Conservation (phyloP, 176 grass and related monocot genomes). For the Juncus inflexus region DNA sequence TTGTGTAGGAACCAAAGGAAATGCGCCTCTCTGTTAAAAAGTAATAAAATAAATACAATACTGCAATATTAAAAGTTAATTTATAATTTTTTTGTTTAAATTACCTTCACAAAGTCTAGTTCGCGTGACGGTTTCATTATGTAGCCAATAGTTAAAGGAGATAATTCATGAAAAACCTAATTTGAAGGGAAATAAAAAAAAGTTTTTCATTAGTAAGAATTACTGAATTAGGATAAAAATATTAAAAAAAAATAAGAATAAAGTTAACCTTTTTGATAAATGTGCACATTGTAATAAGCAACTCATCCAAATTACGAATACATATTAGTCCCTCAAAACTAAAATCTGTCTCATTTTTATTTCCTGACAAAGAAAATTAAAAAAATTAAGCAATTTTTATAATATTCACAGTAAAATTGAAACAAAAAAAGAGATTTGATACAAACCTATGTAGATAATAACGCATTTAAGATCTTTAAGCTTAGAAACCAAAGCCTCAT, state of each 20-base stretch:
- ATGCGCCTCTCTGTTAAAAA: conserved; percentile 75
- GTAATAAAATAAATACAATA: conserved; percentile 21
- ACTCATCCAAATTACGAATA: too few species aligned
- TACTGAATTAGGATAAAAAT: too few species aligned
- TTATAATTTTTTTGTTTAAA: conserved; percentile 21
- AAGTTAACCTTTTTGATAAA: conserved; percentile 68
- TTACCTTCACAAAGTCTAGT: conserved; percentile 90
- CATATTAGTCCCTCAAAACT: too few species aligned
- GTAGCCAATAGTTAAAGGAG: conserved; percentile 62
- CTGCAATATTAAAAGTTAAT: conserved; percentile 14
- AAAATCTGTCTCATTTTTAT: conserved; percentile 8
- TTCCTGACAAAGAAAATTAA: conserved; percentile 41
- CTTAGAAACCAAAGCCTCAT: conserved; percentile 42
- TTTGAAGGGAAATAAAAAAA: conserved; percentile 29
- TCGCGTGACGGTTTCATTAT: conserved; percentile 91
- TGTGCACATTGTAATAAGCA: conserved; percentile 53
- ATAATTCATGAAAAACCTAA: conserved; percentile 33
- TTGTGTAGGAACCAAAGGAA: conserved; percentile 61
- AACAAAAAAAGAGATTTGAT: neutral
- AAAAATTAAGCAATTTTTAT: too few species aligned
- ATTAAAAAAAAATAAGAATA: conserved; percentile 4
- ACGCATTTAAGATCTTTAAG: conserved; percentile 48
- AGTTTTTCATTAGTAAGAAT: neutral
- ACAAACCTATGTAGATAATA: conserved; percentile 59
- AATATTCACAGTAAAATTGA: neutral